Base-by-base conservation (phyloP, 2,329 filamentous ascomycete species). In the Calonectria pteridis region DNA sequence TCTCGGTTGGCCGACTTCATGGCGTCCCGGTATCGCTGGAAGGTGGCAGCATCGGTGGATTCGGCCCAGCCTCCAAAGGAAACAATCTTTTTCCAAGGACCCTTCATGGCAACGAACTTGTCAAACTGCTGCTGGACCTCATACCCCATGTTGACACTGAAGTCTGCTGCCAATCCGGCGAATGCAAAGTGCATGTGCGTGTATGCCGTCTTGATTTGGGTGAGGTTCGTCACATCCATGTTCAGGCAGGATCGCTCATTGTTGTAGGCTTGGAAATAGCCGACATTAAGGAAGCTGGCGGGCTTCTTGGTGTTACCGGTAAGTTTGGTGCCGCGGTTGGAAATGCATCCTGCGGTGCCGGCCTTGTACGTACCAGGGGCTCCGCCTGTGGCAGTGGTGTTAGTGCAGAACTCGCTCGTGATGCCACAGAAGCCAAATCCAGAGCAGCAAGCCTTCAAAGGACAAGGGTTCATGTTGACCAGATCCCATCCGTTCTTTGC, bases 401-500 rank as follows among this genome's bases (percentile, higher is more conserved):
- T 74, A 4, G 79, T 81, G 31, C 87, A 90, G 75, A 88, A 88
- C 18, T 86, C 86, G 1, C 76, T 74, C 0, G 85, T 86, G 1
- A 83, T 83, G 6, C 87, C 88, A 29, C 88, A 89, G 62, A 86
- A 82, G 0, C 87, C 88, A 81, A 85, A 86, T 23, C 81, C 78
- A 16, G 84, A 82, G 75, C 86, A 87, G 76, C 85, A 87, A 0
- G 82, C 84, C 31, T 86, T 86, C 0, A 88, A 79, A 0, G 85
- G 85, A 72, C 88, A 90, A 0, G 84, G 85, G 73, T 89, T 90
- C 7, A 90, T 77, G 11, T 80, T 76, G 0, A 81, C 74, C 4
- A 88, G 77, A 64, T 79, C 80, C 79, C 53, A 73, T 0, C 70
- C 43, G 18, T 77, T 82, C n/a, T 82, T 84, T 1, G 75, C 70